Evolutionary conservation across 768 basidiomycete species (phyloP), one percentile per base, ranked within the genome.

Genomic region (Podaxis pistillaris): DNA sequence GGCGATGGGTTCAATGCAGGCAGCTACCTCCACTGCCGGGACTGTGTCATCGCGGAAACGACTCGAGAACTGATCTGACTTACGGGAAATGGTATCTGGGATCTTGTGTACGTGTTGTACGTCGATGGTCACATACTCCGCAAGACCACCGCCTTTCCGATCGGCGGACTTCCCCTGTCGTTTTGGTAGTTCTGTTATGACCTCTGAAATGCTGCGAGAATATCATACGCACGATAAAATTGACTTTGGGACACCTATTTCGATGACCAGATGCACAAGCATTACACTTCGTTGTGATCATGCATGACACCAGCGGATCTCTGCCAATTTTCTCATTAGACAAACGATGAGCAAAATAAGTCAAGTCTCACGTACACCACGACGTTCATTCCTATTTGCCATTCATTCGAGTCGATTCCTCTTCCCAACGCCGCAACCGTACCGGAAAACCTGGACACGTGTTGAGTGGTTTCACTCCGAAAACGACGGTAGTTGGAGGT

Each of bases 1-100:
- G 0, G 81, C 75, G 1, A 83, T 71, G 0, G 82, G 79, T 66
- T 83, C 82, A 9, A 79, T 71, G 65, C 77, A 75, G 6, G 81
- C 81, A 1, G 77, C 82, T 5, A 80, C 66, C 13, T 83, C 81
- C 52, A 83, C 82, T 82, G 41, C 2, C 8, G 17, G 15, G 6
- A 22, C n/a, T 40, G 15, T 30, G 24, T 24, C 19, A 36, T 26
- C 41, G 24, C 37, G 0, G 5, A 9, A 8, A 17, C 11, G n/a
- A 37, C 24, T 13, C 47, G 13, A 24, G n/a, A 6, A 26, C 19
- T 22, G 13, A 30, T 8, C 11, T 8, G 5, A 69, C 77, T 65
- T 66, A 80, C 81, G 68, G 1, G 78, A 66, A 28, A 80, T 69
- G 26, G 68, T 67, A 17, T 69, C 68, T 2, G 81, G 82, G 1